phyloP scores from a whole-genome alignment of 1,284 basidiomycete species.

The Boletus subluridellus region DNA sequence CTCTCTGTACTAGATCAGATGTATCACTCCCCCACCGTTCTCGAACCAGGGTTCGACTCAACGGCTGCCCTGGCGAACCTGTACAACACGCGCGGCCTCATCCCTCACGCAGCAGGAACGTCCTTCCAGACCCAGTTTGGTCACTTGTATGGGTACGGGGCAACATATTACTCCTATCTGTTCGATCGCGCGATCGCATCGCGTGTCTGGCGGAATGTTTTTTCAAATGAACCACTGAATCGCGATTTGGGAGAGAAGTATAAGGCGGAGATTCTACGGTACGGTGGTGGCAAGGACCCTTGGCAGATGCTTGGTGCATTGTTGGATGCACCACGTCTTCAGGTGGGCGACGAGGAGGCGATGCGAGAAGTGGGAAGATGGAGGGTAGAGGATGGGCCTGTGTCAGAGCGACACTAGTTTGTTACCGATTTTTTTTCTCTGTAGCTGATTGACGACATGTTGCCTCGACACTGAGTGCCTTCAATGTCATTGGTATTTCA shows the following conservation, averaged over 20 bases:
- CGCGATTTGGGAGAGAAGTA: constrained; percentile 73
- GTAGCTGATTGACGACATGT: not conserved
- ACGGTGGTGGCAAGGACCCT: constrained; percentile 89
- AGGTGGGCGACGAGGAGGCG: constrained; percentile 69
- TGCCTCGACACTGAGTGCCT: not conserved
- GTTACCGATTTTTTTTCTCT: not conserved
- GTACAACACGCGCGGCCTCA: constrained; percentile 68
- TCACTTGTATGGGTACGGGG: constrained; percentile 94
- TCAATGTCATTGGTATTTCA: not conserved
- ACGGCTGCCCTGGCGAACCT: constrained; percentile 64
- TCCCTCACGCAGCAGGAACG: constrained; percentile 78
- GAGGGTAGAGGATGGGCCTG: constrained; percentile 72
- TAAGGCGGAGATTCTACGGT: constrained; percentile 71
- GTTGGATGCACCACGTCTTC: constrained; percentile 61
- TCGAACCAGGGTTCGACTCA: constrained; percentile 62
- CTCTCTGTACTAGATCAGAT: constrained; percentile 87
- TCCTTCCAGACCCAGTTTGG: constrained; percentile 95
- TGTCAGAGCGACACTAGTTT: constrained; percentile 46
- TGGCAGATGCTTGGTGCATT: constrained; percentile 89
- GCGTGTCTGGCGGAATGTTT: constrained; percentile 80
- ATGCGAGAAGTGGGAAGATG: constrained; percentile 89
- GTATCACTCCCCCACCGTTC: constrained; percentile 76
- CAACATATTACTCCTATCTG: constrained; percentile 96
- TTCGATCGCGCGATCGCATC: constrained; percentile 95
- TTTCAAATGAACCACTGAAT: constrained; percentile 61